Conservation (phyloP, 257 asterid species). For the Penstemon newberryi region DNA sequence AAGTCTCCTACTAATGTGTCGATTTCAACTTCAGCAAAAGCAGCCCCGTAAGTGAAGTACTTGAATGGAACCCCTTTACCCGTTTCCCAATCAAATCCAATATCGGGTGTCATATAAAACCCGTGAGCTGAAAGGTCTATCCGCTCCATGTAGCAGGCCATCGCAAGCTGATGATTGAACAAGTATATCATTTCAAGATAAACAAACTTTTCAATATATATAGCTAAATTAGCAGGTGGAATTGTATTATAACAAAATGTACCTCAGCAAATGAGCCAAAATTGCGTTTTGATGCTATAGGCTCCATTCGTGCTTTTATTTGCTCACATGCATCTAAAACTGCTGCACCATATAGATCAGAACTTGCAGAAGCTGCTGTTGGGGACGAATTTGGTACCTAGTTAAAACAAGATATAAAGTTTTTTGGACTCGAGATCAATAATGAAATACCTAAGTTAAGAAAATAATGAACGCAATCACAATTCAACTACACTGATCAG, state of each 20-base stretch:
- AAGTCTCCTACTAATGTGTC: slow-evolving; percentile 95
- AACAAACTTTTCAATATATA: not conserved
- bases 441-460: not conserved
- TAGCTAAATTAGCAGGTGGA: not conserved
- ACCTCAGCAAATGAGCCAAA: slow-evolving; percentile 84
- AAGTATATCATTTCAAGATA: slow-evolving; percentile 14
- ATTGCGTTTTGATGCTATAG: slow-evolving; percentile 50
- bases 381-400: slow-evolving; percentile 98
- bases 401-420: slow-evolving; percentile 13
- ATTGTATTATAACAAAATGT: slow-evolving; percentile 3
- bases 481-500: too few relatives aligned
- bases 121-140: slow-evolving; percentile 98
- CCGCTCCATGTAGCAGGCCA: slow-evolving; percentile 82
- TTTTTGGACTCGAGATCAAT: slow-evolving; percentile 14
- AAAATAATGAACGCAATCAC: too few relatives aligned
- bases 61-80: slow-evolving; percentile 77
- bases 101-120: slow-evolving; percentile 74
- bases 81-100: slow-evolving; percentile 75
- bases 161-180: slow-evolving; percentile 58
- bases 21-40: slow-evolving; percentile 89
- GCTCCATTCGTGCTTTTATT: slow-evolving; percentile 87
- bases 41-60: slow-evolving; percentile 91
- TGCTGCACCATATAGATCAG: slow-evolving; percentile 95
- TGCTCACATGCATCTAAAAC: slow-evolving; percentile 96
- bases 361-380: slow-evolving; percentile 99